Base-by-base conservation (phyloP, 164 flowering plant species). In the Chloranthus sessilifolius region DNA sequence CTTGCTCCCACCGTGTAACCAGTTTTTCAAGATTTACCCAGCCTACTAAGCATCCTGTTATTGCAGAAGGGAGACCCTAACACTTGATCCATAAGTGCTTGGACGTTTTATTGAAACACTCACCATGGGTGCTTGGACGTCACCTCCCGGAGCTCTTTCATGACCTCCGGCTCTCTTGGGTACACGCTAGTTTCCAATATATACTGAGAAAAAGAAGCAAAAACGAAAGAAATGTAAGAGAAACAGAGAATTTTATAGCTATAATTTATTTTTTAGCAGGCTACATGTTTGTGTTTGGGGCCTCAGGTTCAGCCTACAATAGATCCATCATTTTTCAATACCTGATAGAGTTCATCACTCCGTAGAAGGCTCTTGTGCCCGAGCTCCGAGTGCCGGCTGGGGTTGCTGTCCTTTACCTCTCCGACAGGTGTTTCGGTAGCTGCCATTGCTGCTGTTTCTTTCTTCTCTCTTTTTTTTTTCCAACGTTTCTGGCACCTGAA, bases 291-390 rank as follows among this genome's bases (percentile, higher is more conserved):
- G n/a, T n/a, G n/a, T n/a, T n/a, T n/a, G n/a, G n/a, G n/a, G n/a
- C n/a, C n/a, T n/a, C n/a, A n/a, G n/a, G n/a, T n/a, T n/a, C n/a
- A n/a, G n/a, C n/a, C n/a, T n/a, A n/a, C n/a, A n/a, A n/a, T n/a
- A n/a, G n/a, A n/a, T n/a, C n/a, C n/a, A n/a, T n/a, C n/a, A n/a
- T n/a, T n/a, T n/a, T n/a, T n/a, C n/a, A 16, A 17, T 55, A 80
- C 92, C 85, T 88, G 96, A 52, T 83, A 88, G 9, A 88, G 87
- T 11, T 75, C 92, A 69, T 89, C 95, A 41, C 88, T 82, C 51
- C 83, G 95, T 25, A 89, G 44, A 41, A 89, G 95, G 63, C 95
- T 85, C 77, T 89, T 89, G 75, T 89, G 97, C 25, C 95, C 95
- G 41, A 89, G 88, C 37, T 89, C 95, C 40, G 78, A 87, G 64